Percentiles rank a stretch among this genome's conserved stretches.
Conservation (phyloP, 441 rosid genomes). For the Erodium texanum region DNA sequence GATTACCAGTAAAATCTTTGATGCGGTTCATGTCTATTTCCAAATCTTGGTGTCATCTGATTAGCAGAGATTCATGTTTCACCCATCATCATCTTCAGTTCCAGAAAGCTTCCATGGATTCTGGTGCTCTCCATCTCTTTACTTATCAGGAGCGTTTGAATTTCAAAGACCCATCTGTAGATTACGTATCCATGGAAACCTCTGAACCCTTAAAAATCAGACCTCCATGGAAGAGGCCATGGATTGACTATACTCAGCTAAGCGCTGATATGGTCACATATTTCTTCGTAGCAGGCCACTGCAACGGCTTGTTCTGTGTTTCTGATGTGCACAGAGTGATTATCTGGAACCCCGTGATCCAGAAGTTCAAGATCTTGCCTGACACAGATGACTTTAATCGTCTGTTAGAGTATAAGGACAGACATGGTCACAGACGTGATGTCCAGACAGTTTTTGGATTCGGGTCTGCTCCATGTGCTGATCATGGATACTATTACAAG, state of each 20-base stretch:
- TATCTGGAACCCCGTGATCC: not conserved
- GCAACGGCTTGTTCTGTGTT: not conserved
- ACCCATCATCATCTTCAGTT: not conserved
- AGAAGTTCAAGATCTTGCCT: not conserved
- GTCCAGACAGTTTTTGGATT: not conserved
- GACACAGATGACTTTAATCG: not conserved
- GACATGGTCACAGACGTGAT: not conserved
- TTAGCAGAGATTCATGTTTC: constrained; percentile 3
- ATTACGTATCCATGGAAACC: not conserved
- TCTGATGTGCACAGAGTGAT: not conserved
- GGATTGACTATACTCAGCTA: not conserved
- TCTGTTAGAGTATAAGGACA: not conserved
- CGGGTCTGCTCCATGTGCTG: not conserved
- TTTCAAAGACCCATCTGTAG: not conserved
- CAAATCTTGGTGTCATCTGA: not conserved
- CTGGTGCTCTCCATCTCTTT: not conserved
- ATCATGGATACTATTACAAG: not conserved
- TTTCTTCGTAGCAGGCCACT: not conserved
- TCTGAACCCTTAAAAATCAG: not conserved
- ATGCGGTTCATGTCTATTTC: not conserved
- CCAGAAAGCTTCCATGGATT: not conserved
- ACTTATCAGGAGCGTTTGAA: not conserved
- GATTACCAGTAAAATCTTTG: not conserved
- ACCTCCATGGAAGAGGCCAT: constrained; percentile 3
- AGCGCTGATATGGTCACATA: not conserved